Evolutionary conservation across 768 basidiomycete species (phyloP).

Genomic region (Lyophyllum shimeji): DNA sequence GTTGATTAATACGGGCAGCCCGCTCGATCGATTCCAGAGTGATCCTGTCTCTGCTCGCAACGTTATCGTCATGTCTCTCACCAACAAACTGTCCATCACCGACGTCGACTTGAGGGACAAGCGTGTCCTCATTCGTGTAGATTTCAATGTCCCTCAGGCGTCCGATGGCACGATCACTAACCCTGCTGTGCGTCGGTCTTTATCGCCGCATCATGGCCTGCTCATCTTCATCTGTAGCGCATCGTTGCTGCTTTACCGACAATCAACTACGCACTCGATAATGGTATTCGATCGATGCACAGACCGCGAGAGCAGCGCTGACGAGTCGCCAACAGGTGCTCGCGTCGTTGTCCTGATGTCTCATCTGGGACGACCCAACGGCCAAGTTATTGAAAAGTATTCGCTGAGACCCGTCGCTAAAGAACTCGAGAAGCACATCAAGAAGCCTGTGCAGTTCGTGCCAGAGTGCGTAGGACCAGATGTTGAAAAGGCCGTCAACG

Average conservation of each 20-base stretch:
- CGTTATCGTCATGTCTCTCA: constrained; percentile 76
- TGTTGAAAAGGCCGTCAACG: constrained; percentile 75
- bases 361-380: constrained; percentile 96
- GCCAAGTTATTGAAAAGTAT: constrained; percentile 85
- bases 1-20: constrained; percentile 8
- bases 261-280: constrained; percentile 87
- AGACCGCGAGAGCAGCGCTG: constrained; percentile 9
- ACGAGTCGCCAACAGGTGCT: constrained; percentile 52
- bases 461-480: constrained; percentile 84
- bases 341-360: constrained; percentile 91
- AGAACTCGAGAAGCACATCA: constrained; percentile 76
- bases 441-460: constrained; percentile 76
- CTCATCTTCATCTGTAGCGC: constrained; percentile 53
- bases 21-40: not conserved
- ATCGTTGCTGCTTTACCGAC: constrained; percentile 97
- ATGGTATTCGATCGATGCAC: constrained; percentile 45
- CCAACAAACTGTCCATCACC: constrained; percentile 91
- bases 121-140: constrained; percentile 91
- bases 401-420: constrained; percentile 84
- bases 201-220: constrained; percentile 9
- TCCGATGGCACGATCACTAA: constrained; percentile 89
- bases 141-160: constrained; percentile 93
- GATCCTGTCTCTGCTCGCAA: constrained; percentile 16
- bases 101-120: constrained; percentile 87
- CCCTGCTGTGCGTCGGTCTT: constrained; percentile 70